Conservation (phyloP, 2,329 filamentous ascomycete species). For the Microcyclosporella mali region DNA sequence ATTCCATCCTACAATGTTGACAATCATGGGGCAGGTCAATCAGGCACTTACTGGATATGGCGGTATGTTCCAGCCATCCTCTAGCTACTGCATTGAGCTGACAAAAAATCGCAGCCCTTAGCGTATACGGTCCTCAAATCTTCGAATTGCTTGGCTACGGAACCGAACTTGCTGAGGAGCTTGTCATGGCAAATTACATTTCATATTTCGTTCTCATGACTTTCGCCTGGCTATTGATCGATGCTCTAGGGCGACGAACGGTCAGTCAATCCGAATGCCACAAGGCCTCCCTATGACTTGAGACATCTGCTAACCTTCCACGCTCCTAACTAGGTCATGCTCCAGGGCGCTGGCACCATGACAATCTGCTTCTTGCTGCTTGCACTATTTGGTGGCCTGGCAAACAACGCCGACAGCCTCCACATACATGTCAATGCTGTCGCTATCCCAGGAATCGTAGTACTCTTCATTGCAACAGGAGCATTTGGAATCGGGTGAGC, state of each 20-base stretch:
- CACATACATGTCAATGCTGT: conserved; percentile 38
- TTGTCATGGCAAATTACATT: conserved; percentile 56
- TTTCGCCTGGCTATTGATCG: conserved; percentile 54
- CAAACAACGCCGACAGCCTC: conserved; percentile 35
- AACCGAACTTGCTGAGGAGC: conserved; percentile 47
- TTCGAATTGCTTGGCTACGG: conserved; percentile 56
- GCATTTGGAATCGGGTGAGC: conserved; percentile 56
- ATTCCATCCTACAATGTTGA: conserved; percentile 56
- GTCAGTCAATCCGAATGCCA: conserved; percentile 10
- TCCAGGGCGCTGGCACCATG: conserved; percentile 48
- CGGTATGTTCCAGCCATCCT: conserved; percentile 6
- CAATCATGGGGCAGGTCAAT: conserved; percentile 58
- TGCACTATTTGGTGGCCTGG: conserved; percentile 47
- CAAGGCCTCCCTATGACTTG: conserved; percentile 2
- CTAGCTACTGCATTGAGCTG: neutral
- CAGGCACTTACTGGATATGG: conserved; percentile 50
- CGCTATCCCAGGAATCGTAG: conserved; percentile 47
- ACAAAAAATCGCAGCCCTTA: conserved; percentile 42
- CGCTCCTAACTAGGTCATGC: no score
- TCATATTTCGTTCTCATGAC: conserved; percentile 59
- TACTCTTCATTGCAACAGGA: conserved; percentile 53
- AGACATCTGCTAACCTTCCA: conserved; percentile 3
- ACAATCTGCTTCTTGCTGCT: conserved; percentile 48
- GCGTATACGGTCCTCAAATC: conserved; percentile 58
- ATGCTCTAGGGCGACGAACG: conserved; percentile 49